phyloP scores from a whole-genome alignment of 2,329 filamentous ascomycete species.

The Colletotrichum lindemuthianum region DNA sequence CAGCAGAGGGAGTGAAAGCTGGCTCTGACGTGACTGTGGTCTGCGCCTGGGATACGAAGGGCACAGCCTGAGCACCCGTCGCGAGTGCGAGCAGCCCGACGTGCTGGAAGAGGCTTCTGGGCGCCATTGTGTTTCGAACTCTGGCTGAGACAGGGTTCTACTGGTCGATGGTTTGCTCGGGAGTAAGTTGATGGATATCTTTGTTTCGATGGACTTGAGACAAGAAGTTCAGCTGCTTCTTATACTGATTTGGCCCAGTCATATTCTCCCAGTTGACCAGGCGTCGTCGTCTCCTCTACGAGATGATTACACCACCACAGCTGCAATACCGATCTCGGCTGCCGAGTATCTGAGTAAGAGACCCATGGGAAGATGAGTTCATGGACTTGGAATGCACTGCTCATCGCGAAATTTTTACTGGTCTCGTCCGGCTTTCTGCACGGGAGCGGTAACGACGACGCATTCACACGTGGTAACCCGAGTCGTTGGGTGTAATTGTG shows the following conservation, averaged over 20 bases:
- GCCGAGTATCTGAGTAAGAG: background rate
- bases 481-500: slow-evolving; percentile 33
- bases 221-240: background rate
- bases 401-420: slow-evolving; percentile 6
- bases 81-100: slow-evolving; percentile 38
- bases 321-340: background rate
- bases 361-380: background rate
- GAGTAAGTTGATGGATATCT: background rate
- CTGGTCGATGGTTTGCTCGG: background rate
- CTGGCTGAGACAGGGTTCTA: background rate
- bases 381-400: slow-evolving; percentile 20
- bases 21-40: slow-evolving; percentile 48
- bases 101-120: slow-evolving; percentile 11
- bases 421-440: background rate
- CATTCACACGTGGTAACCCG: background rate
- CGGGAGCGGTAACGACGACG: background rate
- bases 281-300: background rate
- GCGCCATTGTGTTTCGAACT: slow-evolving; percentile 11
- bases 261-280: background rate
- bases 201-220: background rate
- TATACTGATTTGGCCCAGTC: slow-evolving; percentile 2
- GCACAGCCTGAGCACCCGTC: slow-evolving; percentile 41
- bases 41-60: slow-evolving; percentile 46
- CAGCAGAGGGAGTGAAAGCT: slow-evolving; percentile 39
- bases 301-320: background rate